Percentiles rank a stretch among this genome's conserved stretches.
phyloP scores from a whole-genome alignment of 1,284 basidiomycete species.

The Naganishia albida region DNA sequence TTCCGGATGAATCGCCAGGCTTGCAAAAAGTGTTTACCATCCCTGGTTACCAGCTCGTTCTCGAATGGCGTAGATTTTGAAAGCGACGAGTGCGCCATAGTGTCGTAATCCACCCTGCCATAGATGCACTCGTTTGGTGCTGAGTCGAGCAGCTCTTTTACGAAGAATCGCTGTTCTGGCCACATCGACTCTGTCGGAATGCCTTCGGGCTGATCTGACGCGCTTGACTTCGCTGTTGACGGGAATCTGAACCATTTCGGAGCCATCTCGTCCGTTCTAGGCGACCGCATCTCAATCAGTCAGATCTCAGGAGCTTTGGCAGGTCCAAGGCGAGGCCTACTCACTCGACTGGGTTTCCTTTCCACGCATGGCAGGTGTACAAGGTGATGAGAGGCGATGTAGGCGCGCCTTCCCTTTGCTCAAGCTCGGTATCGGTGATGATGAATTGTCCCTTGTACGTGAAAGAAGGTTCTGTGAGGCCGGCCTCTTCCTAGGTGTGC shows the following conservation, averaged over 20 bases:
- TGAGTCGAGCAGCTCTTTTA: background rate
- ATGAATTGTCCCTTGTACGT: conserved; percentile 23
- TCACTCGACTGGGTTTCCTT: conserved; percentile 14
- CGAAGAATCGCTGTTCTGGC: conserved; percentile 23
- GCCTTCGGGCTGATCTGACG: background rate
- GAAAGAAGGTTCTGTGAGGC: background rate
- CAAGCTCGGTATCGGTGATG: conserved; percentile 1
- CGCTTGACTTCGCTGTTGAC: background rate
- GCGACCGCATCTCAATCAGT: background rate
- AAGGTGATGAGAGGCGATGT: conserved; percentile 14
- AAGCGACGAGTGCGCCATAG: background rate
- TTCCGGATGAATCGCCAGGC: conserved; percentile 12
- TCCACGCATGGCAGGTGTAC: conserved; percentile 6
- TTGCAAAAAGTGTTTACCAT: conserved; percentile 8
- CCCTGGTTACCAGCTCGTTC: background rate
- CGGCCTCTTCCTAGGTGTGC: conserved; percentile 16
- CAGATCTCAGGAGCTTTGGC: background rate
- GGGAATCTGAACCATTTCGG: conserved; percentile 16
- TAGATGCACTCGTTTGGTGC: background rate
- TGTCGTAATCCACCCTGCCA: conserved; percentile 17
- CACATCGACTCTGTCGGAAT: conserved; percentile 18
- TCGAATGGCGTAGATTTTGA: too few relatives aligned
- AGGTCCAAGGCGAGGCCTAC: too few relatives aligned
- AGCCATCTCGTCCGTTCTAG: conserved; percentile 19
- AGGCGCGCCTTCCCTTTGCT: conserved; percentile 4